Evolutionary conservation across 805 yeast species (phyloP).

Genomic region (Metschnikowia henanensis): DNA sequence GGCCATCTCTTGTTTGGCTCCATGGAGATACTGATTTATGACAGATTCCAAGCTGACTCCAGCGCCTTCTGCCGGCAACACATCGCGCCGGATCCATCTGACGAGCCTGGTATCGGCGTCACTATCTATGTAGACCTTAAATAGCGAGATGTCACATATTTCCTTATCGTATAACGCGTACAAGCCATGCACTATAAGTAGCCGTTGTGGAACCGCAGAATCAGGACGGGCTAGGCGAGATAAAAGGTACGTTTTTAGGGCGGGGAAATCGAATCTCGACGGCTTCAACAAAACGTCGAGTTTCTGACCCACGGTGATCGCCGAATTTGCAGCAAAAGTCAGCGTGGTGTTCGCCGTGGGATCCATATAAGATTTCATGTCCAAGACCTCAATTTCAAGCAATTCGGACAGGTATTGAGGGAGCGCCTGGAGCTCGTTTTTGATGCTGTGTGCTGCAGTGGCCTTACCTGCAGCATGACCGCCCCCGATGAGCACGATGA

Average conservation of each 20-base stretch:
- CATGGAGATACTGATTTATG: slow-evolving; percentile 49
- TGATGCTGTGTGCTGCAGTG: slow-evolving; percentile 38
- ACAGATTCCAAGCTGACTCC: slow-evolving; percentile 33
- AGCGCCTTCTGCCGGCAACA: slow-evolving; percentile 9
- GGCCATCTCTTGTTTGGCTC: slow-evolving; percentile 65
- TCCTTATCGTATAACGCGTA: slow-evolving; percentile 72
- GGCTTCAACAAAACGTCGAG: slow-evolving; percentile 33
- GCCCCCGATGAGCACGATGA: slow-evolving; percentile 55
- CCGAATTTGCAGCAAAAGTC: slow-evolving; percentile 23
- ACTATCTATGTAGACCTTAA: slow-evolving; percentile 76
- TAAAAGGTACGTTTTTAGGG: slow-evolving; percentile 20
- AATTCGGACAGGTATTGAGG: slow-evolving; percentile 10
- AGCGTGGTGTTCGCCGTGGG: slow-evolving; percentile 16
- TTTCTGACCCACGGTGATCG: slow-evolving; percentile 27
- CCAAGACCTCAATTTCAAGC: slow-evolving; percentile 34
- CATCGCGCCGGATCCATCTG: slow-evolving; percentile 65
- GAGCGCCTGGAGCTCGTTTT: slow-evolving; percentile 23
- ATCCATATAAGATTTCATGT: slow-evolving; percentile 44
- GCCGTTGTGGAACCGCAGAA: slow-evolving; percentile 26
- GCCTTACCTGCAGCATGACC: slow-evolving; percentile 61
- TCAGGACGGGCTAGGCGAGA: slow-evolving; percentile 9
- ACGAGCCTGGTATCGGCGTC: slow-evolving; percentile 84
- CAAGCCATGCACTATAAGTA: slow-evolving; percentile 64
- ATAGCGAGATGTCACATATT: slow-evolving; percentile 54
- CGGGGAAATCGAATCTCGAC: slow-evolving; percentile 40